A percentile compares a stretch with the other conserved stretches of the same genome.
Conservation (phyloP, 805 yeast genomes). For the Starmerella geochares region DNA sequence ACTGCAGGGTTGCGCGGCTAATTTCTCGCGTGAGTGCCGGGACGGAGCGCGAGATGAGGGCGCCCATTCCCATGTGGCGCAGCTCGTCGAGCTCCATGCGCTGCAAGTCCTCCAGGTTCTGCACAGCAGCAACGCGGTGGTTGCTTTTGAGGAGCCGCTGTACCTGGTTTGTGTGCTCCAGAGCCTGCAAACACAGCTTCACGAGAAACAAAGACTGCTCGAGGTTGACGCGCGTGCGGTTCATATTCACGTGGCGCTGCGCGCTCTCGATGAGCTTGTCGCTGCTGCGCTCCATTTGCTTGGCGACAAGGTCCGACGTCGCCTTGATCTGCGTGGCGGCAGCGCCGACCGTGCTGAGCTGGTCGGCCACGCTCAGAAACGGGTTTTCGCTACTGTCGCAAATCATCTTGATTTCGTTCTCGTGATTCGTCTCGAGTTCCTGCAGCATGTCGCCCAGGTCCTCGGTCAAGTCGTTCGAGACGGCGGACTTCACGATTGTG, state of each 20-base stretch:
- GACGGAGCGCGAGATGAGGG: slow-evolving; percentile 60
- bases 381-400: slow-evolving; percentile 54
- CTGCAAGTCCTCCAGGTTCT: slow-evolving; percentile 65
- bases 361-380: slow-evolving; percentile 42
- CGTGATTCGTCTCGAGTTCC: slow-evolving; percentile 48
- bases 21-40: slow-evolving; percentile 67
- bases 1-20: slow-evolving; percentile 55
- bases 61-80: slow-evolving; percentile 61
- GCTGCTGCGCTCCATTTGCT: slow-evolving; percentile 54
- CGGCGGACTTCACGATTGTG: slow-evolving; percentile 58
- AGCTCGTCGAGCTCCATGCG: slow-evolving; percentile 56
- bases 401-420: slow-evolving; percentile 49
- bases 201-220: slow-evolving; percentile 62
- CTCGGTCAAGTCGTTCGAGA: slow-evolving; percentile 45
- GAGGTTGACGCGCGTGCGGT: slow-evolving; percentile 43
- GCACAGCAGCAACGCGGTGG: slow-evolving; percentile 76
- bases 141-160: slow-evolving; percentile 67
- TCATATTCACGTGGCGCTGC: slow-evolving; percentile 15
- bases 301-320: slow-evolving; percentile 49
- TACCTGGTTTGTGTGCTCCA: slow-evolving; percentile 77
- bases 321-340: slow-evolving; percentile 47
- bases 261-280: slow-evolving; percentile 44
- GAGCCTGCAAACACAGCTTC: slow-evolving; percentile 62
- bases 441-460: slow-evolving; percentile 48
- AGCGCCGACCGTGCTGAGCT: slow-evolving; percentile 51